Evolutionary conservation across 1,284 basidiomycete genomes (phyloP), one percentile per base, ranked within the genome.

Genomic region (Singerocomus inundabilis): DNA sequence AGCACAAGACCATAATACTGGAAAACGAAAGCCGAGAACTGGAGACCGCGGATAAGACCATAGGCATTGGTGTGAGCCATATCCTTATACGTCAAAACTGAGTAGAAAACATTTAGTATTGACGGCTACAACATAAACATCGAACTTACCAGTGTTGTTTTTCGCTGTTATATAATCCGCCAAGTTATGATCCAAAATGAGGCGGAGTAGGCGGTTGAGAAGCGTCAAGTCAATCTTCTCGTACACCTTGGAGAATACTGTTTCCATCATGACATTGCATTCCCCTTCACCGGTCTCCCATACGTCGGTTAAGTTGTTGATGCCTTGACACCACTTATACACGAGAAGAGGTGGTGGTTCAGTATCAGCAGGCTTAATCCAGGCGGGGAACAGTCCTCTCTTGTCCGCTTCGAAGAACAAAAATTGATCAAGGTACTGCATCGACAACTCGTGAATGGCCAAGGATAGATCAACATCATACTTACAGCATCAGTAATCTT

Each of bases 131-230:
- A 21, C 33, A 34, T 15, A 42, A 6, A 15, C 13, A 38, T 48
- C 40, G 11, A 36, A 56, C 73, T 44, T 51, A 80, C 79, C 80
- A 0, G 91, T 92, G 70, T 98, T 98, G 76, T 97, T 97, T 82
- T 98, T 97, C 21, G 93, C 90, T 3, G 94, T 98, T 67, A 97
- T 97, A 70, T 98, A 98, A 66, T 98, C 94, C 18, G 95, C 95
- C 74, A 98, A 70, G 69, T 98, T 98, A 76, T 98, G 95, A 64
- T 98, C 94, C 58, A 98, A 78, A 62, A 98, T 96, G 37, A 98
- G 83, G 48, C 94, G 90, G 33, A 98, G 77, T 4, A 98, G 80
- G 63, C 93, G 89, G 70, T 97, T 96, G 57, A 98, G 81, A 30
- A 98, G 75, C 0, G 95, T 98, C 58, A 98, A 70, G 69, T 98